Evolutionary conservation across 1,284 basidiomycete genomes (phyloP).

Genomic region (Sanghuangporus sanghuang): DNA sequence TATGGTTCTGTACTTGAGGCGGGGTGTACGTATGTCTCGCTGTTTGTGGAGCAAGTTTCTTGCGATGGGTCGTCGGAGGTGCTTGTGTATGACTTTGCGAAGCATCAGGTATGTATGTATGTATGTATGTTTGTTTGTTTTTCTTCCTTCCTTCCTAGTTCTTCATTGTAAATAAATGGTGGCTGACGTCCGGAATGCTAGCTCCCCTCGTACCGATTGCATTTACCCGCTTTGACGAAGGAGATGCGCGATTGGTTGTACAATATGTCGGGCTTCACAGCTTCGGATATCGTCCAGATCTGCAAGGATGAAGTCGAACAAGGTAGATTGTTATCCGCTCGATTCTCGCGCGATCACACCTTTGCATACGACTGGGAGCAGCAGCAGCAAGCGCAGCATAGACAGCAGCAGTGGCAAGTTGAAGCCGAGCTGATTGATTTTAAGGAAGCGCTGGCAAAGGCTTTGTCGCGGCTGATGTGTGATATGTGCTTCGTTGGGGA

Average conservation of each 20-base stretch:
- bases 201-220: constrained; percentile 14
- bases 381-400: background rate
- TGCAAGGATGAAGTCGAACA: constrained; percentile 13
- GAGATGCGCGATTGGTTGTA: constrained; percentile 14
- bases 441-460: constrained; percentile 12
- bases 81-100: constrained; percentile 17
- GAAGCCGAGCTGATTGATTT: background rate
- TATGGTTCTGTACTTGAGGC: constrained; percentile 8
- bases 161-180: too few species aligned
- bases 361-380: background rate
- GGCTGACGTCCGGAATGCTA: background rate
- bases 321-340: background rate
- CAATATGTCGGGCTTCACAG: constrained; percentile 13
- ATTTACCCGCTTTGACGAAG: background rate
- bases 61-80: constrained; percentile 12
- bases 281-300: constrained; percentile 7
- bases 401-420: background rate
- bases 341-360: background rate
- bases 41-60: constrained; percentile 9
- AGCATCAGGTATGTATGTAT: constrained; percentile 11
- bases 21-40: constrained; percentile 10
- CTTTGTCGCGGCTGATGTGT: constrained; percentile 11
- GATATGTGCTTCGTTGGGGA: constrained; percentile 10
- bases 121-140: background rate
- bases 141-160: background rate